phyloP scores from a whole-genome alignment of 2,329 filamentous ascomycete species.

The Fusarium sp. region DNA sequence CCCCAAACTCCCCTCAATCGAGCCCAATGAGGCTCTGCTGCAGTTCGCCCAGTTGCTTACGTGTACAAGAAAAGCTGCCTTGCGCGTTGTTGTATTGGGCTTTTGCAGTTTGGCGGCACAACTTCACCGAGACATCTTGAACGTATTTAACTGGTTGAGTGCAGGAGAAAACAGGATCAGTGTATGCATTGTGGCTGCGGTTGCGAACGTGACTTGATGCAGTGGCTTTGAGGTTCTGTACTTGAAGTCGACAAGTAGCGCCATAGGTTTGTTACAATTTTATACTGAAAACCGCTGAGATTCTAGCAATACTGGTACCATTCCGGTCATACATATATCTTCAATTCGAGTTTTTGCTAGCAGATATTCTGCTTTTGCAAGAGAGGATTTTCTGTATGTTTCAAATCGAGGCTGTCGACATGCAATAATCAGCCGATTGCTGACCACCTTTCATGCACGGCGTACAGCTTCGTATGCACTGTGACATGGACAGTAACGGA shows the following conservation, averaged over 20 bases:
- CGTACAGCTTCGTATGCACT: not conserved
- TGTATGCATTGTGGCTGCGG: not conserved
- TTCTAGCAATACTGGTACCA: rapidly evolving
- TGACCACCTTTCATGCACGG: slow-evolving; percentile 22
- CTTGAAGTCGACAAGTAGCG: not conserved
- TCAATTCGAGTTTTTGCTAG: rapidly evolving
- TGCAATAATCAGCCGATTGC: slow-evolving; percentile 12
- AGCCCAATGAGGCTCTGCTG: slow-evolving; percentile 18
- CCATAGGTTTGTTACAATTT: no score
- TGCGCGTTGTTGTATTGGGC: not conserved
- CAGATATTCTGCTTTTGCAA: not conserved
- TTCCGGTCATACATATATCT: not conserved
- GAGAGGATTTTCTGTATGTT: not conserved
- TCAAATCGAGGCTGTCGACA: not conserved
- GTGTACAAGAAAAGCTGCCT: slow-evolving; percentile 17
- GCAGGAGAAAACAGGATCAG: not conserved
- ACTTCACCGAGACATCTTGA: not conserved
- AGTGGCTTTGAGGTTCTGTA: no score
- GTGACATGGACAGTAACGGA: not conserved
- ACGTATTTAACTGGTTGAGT: not conserved
- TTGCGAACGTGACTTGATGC: not conserved
- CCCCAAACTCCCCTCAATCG: not conserved
- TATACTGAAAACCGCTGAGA: no score
- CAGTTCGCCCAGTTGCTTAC: slow-evolving; percentile 14
- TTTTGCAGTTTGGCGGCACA: not conserved